Conservation (phyloP, 345 rosid genomes). For the Rhodamnia rubescens region DNA sequence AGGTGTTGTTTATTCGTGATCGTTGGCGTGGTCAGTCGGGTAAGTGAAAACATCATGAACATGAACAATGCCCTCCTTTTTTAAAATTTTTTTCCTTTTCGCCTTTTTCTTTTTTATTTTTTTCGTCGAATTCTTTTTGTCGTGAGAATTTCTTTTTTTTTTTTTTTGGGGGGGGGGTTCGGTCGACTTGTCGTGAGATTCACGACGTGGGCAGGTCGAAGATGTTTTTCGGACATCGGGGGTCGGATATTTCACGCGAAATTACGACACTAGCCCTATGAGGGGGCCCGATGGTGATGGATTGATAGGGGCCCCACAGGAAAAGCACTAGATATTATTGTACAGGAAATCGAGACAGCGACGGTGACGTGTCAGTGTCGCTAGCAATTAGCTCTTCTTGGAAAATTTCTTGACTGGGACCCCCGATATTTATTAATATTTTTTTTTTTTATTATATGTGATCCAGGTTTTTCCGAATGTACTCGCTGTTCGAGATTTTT, state of each 20-base stretch:
- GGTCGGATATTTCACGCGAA: not conserved
- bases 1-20: not conserved
- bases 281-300: not conserved
- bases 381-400: not conserved
- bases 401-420: not conserved
- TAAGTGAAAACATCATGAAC: not conserved
- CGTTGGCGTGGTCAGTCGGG: not conserved
- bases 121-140: not conserved
- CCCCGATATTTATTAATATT: not conserved
- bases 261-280: not conserved
- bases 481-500: not conserved
- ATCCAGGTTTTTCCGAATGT: not conserved
- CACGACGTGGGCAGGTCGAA: not conserved
- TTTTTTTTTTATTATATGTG: not conserved
- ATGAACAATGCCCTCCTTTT: not conserved
- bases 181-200: not conserved
- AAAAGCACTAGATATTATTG: not conserved
- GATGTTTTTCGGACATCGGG: not conserved
- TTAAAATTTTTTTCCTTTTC: rapidly evolving
- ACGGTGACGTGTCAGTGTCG: not conserved
- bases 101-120: not conserved
- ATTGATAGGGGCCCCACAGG: not conserved
- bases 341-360: not conserved
- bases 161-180: not conserved
- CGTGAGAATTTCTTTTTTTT: not conserved